phyloP scores from a whole-genome alignment of 768 basidiomycete genomes.

The Termitomyces sp. region DNA sequence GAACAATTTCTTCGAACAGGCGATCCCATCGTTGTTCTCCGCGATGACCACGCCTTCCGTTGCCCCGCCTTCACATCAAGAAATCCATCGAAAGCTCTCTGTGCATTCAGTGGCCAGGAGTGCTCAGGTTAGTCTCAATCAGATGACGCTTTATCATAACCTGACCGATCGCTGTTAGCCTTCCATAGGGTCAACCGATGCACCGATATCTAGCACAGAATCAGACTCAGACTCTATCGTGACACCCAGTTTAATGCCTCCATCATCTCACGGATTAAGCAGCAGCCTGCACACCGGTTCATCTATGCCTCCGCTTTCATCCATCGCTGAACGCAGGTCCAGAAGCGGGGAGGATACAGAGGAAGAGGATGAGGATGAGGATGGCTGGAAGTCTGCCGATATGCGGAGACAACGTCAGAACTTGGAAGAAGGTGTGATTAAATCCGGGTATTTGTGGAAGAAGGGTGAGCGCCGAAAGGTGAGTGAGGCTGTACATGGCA shows the following conservation, averaged over 20 bases:
- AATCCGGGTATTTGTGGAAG: constrained; percentile 94
- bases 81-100: constrained; percentile 82
- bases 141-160: constrained; percentile 7
- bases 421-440: constrained; percentile 67
- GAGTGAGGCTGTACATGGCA: constrained; percentile 14
- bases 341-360: constrained; percentile 77
- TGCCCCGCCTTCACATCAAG: constrained; percentile 78
- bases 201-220: constrained; percentile 63
- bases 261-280: constrained; percentile 25
- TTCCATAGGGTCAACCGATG: constrained; percentile 13
- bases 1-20: not conserved
- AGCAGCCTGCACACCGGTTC: constrained; percentile 24
- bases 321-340: constrained; percentile 70
- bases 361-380: constrained; percentile 69
- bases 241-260: constrained; percentile 44
- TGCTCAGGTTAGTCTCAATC: constrained; percentile 33
- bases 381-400: constrained; percentile 57
- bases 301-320: constrained; percentile 52
- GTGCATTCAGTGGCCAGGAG: constrained; percentile 58
- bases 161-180: constrained; percentile 13
- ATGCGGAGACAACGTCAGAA: constrained; percentile 35
- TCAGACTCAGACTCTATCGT: constrained; percentile 80
- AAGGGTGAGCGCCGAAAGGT: constrained; percentile 98
- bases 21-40: constrained; percentile 26
- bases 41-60: constrained; percentile 18